phyloP scores from a whole-genome alignment of 306 rosid species.

The Heteromeles arbutifolia region DNA sequence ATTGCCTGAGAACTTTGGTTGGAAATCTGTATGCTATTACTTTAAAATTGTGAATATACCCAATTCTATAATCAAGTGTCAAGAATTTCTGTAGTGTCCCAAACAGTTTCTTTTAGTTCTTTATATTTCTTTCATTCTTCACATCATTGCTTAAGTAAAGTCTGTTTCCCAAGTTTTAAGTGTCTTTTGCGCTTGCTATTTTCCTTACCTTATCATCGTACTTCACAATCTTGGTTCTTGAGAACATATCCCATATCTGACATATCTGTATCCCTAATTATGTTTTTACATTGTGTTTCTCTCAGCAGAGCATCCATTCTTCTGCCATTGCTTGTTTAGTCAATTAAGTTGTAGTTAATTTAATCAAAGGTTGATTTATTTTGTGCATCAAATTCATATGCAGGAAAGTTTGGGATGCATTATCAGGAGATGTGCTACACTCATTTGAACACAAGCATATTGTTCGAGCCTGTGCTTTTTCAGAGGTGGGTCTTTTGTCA shows the following conservation, averaged over 20 bases:
- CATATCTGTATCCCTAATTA: neutral
- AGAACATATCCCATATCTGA: neutral
- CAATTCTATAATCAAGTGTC: neutral
- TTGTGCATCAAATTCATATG: constrained; percentile 18
- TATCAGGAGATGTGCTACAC: constrained; percentile 84
- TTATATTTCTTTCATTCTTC: neutral
- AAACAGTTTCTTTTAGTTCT: neutral
- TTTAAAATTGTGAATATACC: too few relatives aligned
- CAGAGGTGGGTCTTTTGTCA: constrained; percentile 53
- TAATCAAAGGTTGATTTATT: constrained; percentile 5
- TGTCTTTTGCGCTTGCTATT: neutral
- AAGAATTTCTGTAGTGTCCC: neutral
- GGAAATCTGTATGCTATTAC: neutral
- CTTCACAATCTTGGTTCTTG: neutral
- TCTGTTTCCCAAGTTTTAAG: neutral
- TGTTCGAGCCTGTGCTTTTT: constrained; percentile 90
- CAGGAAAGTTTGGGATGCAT: constrained; percentile 99
- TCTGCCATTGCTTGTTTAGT: neutral
- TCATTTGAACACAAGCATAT: constrained; percentile 98
- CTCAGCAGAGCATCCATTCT: neutral
- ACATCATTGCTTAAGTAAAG: neutral
- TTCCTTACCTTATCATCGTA: neutral
- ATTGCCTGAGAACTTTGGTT: neutral
- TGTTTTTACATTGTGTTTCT: neutral
- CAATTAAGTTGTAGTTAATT: neutral